A percentile compares a stretch with the other conserved stretches of the same genome.
phyloP scores from a whole-genome alignment of 176 grass and related monocot species.

The Zea mays region DNA sequence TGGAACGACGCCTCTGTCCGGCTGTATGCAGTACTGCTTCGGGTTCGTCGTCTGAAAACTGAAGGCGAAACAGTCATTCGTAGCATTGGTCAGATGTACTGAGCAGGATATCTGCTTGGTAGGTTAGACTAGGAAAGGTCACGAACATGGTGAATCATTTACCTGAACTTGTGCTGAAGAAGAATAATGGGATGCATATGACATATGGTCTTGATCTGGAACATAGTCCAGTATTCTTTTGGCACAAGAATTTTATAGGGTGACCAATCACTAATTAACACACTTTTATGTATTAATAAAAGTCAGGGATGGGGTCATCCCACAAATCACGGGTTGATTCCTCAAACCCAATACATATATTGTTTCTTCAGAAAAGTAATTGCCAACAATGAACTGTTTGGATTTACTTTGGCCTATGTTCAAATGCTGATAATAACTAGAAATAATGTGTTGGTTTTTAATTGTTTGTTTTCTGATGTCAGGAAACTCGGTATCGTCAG shows the following conservation, averaged over 20 bases:
- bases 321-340: neutral
- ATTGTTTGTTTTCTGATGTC: constrained; percentile 29
- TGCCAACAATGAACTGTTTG: neutral
- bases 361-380: constrained; percentile 16
- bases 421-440: constrained; percentile 14
- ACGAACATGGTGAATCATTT: too few species aligned
- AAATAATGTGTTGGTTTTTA: neutral
- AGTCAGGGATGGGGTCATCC: neutral
- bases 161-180: too few species aligned
- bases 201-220: neutral
- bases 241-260: neutral
- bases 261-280: neutral
- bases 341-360: neutral
- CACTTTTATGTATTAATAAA: neutral
- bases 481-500: constrained; percentile 95
- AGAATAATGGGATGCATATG: neutral
- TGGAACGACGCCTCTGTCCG: too few species aligned
- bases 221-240: neutral
- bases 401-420: constrained; percentile 12
- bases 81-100: too few species aligned
- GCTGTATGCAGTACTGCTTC: too few species aligned
- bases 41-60: too few species aligned
- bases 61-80: too few species aligned
- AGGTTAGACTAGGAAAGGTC: too few species aligned
- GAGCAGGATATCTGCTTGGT: too few species aligned